Conservation (phyloP, 257 asterid species). For the Perilla frutescens region DNA sequence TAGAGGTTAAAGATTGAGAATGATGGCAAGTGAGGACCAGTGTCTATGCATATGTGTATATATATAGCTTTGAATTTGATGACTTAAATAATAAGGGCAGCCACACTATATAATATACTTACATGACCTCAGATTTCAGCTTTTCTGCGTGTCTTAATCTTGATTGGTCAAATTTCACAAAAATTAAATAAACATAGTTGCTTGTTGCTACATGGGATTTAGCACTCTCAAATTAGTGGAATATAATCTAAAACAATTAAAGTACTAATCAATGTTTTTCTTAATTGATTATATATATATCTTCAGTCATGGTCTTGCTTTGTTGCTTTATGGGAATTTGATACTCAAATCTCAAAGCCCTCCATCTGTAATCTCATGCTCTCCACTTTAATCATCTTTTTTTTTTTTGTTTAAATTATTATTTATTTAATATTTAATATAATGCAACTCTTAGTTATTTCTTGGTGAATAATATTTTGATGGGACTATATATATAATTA, state of each 20-base stretch:
- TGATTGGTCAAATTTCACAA: constrained; percentile 30
- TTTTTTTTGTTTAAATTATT: neutral
- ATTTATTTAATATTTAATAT: neutral
- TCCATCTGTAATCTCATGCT: constrained; percentile 32
- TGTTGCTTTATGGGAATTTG: constrained; percentile 43
- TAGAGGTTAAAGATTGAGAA: constrained; percentile 29
- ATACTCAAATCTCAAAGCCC: constrained; percentile 35
- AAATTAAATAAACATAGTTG: neutral
- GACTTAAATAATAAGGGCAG: neutral
- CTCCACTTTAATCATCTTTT: constrained; percentile 33
- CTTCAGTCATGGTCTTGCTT: constrained; percentile 21
- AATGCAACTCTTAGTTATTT: neutral
- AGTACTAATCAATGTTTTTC: constrained; percentile 26
- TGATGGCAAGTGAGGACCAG: constrained; percentile 35
- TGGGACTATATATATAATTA: neutral
- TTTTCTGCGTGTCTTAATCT: constrained; percentile 32
- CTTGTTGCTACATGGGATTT: constrained; percentile 25
- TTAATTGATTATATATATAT: constrained; percentile 10
- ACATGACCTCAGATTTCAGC: constrained; percentile 34
- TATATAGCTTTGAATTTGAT: neutral
- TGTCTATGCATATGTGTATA: neutral
- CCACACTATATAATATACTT: neutral
- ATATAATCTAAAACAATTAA: constrained; percentile 19
- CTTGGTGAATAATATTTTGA: neutral
- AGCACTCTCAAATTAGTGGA: constrained; percentile 37